Base-by-base conservation (phyloP, 257 asterid genomes). In the Solanum corneliomulleri region DNA sequence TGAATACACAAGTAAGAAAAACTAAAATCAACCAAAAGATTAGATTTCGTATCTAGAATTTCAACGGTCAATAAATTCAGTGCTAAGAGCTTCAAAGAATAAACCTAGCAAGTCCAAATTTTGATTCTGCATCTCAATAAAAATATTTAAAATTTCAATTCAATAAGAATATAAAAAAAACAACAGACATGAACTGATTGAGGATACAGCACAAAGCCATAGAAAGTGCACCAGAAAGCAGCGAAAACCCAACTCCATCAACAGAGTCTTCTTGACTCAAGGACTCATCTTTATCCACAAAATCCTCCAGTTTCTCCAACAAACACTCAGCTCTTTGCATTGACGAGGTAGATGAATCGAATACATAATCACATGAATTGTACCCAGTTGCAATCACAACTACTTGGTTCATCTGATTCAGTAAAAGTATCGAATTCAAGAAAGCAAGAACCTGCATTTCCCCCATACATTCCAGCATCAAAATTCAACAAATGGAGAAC, bases 161-260 rank as follows among this genome's bases (percentile, higher is more conserved):
- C 49, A 87, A 58, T n/a, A 66, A 7, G 20, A 15, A 70, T 27
- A 15, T 49, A 77, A 6, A 83, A 83, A 75, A 66, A n/a, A 12
- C 11, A 70, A 18, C 7, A 42, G 15, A 76, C 76, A 49, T 44
- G 37, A 66, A 75, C 42, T 33, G 23, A 49, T 16, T 18, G 56
- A 91, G 98, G 98, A 96, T 96, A 96, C 98, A 95, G 86, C 98
- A 96, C n/a, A 96, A 92, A 13, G 99, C 99, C 98, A 95, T 94
- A 31, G 99, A 96, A 66, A 96, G 97, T 82, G 98, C 94, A 80
- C 98, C 98, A 33, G 98, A 94, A 37, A 95, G 98, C 87, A 96
- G 96, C 1, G 99, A 91, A 90, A 91, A 89, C 49, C 95, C 93
- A 16, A 94, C 94, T 45, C 95, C 96, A 85, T 91, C 92, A 15